These are phyloP conservation scores for Trichosporon sp. DNA, from an alignment of 1,284 basidiomycete genomes.

Conservation along the genomic window DNA sequence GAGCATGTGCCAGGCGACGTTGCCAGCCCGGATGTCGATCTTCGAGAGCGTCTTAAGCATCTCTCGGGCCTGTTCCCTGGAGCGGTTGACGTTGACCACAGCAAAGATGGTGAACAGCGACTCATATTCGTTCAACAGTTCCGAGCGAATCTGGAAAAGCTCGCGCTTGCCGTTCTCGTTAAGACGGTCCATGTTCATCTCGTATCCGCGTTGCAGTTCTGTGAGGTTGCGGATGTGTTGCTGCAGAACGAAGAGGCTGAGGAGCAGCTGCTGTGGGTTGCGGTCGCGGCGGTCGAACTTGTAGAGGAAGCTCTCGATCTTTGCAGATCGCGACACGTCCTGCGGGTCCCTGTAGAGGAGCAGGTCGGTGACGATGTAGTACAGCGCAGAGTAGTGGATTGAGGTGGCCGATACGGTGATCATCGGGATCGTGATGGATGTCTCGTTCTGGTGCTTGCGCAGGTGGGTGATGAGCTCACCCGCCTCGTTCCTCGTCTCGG, in stretches of 20 bases:
- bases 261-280: constrained; percentile 61
- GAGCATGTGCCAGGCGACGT: constrained; percentile 93
- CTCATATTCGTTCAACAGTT: constrained; percentile 69
- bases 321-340: constrained; percentile 68
- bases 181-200: constrained; percentile 54
- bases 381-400: constrained; percentile 79
- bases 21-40: constrained; percentile 73
- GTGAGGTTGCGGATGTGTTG: constrained; percentile 62
- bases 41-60: constrained; percentile 73
- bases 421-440: constrained; percentile 73
- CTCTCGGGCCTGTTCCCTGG: constrained; percentile 62
- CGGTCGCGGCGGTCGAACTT: constrained; percentile 83
- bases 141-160: constrained; percentile 65
- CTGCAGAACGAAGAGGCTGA: constrained; percentile 69
- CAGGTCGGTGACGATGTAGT: constrained; percentile 81
- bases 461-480: constrained; percentile 61
- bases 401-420: constrained; percentile 86
- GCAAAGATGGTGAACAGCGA: constrained; percentile 84
- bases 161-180: constrained; percentile 55
- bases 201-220: constrained; percentile 56
- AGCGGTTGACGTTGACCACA: constrained; percentile 73
- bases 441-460: constrained; percentile 75
- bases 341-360: constrained; percentile 83
- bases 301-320: constrained; percentile 78
- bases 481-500: constrained; percentile 42